phyloP scores from a whole-genome alignment of 2,329 filamentous ascomycete species.

The Metarhizium sp. region DNA sequence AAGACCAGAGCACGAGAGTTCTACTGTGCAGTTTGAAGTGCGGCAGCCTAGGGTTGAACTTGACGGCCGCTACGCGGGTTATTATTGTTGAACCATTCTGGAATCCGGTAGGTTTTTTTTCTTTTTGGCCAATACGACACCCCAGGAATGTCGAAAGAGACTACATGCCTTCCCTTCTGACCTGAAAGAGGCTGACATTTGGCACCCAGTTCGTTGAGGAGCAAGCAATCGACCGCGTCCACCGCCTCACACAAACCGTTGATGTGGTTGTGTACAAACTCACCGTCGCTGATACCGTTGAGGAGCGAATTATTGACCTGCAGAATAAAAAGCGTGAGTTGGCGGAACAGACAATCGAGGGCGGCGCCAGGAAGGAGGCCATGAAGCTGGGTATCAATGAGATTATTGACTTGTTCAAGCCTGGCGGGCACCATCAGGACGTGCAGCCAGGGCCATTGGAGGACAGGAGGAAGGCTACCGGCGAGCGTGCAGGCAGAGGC shows the following conservation, averaged over 20 bases:
- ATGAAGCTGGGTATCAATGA: constrained; percentile 88
- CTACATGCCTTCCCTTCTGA: no score
- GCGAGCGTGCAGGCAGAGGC: constrained; percentile 6
- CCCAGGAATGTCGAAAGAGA: no score
- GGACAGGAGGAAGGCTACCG: constrained; percentile 1
- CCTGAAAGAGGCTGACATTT: neutral
- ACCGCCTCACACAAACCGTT: constrained; percentile 92
- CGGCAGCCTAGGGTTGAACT: constrained; percentile 83
- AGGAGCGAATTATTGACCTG: constrained; percentile 88
- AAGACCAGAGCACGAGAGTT: constrained; percentile 66
- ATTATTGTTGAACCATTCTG: constrained; percentile 97
- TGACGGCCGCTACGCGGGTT: constrained; percentile 87
- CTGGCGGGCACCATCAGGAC: constrained; percentile 34
- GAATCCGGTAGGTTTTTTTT: constrained; percentile 62
- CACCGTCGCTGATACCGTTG: constrained; percentile 76
- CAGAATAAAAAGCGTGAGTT: constrained; percentile 90
- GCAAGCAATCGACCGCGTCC: constrained; percentile 95
- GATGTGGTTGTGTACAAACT: constrained; percentile 95
- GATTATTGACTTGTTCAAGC: constrained; percentile 81
- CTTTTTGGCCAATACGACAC: no score
- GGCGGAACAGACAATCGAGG: constrained; percentile 86
- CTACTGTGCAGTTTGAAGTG: constrained; percentile 91
- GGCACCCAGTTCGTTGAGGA: constrained; percentile 79
- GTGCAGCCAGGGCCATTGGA: constrained; percentile 4
- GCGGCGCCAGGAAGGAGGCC: constrained; percentile 59